Conservation (phyloP, 192 early-diverging fungal species). For the Gaertneriomyces semiglobifer region DNA sequence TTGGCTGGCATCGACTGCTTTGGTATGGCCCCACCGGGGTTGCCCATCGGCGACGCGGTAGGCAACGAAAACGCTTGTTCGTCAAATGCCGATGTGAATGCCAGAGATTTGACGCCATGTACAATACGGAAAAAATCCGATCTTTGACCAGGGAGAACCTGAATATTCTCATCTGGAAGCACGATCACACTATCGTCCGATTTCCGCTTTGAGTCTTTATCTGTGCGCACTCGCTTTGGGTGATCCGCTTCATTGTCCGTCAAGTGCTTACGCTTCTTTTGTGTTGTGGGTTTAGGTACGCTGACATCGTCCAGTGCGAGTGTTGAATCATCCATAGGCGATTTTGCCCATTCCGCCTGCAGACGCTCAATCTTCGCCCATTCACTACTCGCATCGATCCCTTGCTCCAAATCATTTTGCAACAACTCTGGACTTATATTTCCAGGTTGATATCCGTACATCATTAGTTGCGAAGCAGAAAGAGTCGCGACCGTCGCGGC, state of each 20-base stretch:
- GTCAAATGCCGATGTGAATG: constrained; percentile 15
- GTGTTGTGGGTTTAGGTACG: constrained; percentile 4
- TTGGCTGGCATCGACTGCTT: constrained; percentile 4
- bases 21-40: too few relatives aligned
- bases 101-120: constrained; percentile 5
- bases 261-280: constrained; percentile 17
- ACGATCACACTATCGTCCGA: not conserved
- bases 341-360: too few relatives aligned
- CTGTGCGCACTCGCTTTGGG: not conserved
- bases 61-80: constrained; percentile 18
- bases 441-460: constrained; percentile 14
- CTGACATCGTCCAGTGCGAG: not conserved
- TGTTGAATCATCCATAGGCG: too few relatives aligned
- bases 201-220: constrained; percentile 2
- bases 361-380: too few relatives aligned
- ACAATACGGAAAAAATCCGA: constrained; percentile 23
- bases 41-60: too few relatives aligned
- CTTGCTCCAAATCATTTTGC: too few relatives aligned
- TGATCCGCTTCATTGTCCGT: constrained; percentile 6
- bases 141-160: constrained; percentile 30
- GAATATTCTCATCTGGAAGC: constrained; percentile 28
- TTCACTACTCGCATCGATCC: too few relatives aligned
- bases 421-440: too few relatives aligned
- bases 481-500: constrained; percentile 12
- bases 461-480: constrained; percentile 8